These are phyloP conservation scores for Candida taoyuanica DNA, from an alignment of 805 yeast species.

Conservation along the genomic window DNA sequence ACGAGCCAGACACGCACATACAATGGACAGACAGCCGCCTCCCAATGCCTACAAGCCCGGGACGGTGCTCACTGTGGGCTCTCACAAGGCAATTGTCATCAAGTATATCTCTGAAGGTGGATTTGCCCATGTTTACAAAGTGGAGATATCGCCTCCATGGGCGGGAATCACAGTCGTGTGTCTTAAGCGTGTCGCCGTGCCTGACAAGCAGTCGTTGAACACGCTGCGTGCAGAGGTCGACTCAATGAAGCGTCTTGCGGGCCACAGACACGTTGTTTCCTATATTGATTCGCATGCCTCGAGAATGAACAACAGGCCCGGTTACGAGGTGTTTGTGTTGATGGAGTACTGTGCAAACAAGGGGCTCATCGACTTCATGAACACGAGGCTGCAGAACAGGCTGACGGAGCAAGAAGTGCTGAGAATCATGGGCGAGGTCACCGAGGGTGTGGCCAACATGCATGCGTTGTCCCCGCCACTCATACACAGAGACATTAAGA, in stretches of 20 bases:
- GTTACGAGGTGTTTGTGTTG: constrained; percentile 71
- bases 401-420: constrained; percentile 65
- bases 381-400: constrained; percentile 60
- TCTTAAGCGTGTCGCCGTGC: constrained; percentile 91
- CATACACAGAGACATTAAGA: constrained; percentile 76
- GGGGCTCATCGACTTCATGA: constrained; percentile 78
- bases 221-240: constrained; percentile 91
- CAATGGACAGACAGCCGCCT: constrained; percentile 37
- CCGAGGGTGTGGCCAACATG: constrained; percentile 74
- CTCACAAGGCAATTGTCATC: constrained; percentile 65
- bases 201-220: constrained; percentile 79
- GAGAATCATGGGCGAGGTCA: constrained; percentile 61
- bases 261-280: constrained; percentile 75
- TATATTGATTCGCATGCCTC: constrained; percentile 96
- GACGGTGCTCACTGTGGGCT: constrained; percentile 74
- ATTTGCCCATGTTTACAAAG: constrained; percentile 91
- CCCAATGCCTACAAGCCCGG: constrained; percentile 69
- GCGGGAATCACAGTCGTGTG: constrained; percentile 62
- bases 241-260: constrained; percentile 87
- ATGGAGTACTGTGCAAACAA: constrained; percentile 79
- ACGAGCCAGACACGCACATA: no score
- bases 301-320: constrained; percentile 45
- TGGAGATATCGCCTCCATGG: constrained; percentile 58
- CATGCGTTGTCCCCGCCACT: constrained; percentile 69
- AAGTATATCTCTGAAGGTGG: constrained; percentile 87